Evolutionary conservation across 139 green algal genomes (phyloP).

Genomic region (Chlorella sp.): DNA sequence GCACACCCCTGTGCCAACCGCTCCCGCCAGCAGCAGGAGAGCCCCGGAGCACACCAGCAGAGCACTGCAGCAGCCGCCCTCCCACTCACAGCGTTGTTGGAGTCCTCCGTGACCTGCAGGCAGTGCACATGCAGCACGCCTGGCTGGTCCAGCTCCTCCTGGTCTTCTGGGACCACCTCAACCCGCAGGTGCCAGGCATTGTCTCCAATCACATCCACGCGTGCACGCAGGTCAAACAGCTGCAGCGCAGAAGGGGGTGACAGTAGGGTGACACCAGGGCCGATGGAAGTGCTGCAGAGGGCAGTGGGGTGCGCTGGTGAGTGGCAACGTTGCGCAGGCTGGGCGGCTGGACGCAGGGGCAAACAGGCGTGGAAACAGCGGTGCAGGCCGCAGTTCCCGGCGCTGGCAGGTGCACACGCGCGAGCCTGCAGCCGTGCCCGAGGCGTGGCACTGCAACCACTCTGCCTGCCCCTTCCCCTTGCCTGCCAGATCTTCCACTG

Average conservation of each 20-base stretch:
- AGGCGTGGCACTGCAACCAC: too few relatives aligned
- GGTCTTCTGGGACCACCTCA: conserved; percentile 77
- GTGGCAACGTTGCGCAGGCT: not conserved
- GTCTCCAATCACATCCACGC: conserved; percentile 71
- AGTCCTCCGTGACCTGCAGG: conserved; percentile 41
- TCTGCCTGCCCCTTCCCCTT: not conserved
- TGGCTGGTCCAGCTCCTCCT: conserved; percentile 51
- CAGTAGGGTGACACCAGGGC: not conserved
- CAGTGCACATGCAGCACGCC: conserved; percentile 41
- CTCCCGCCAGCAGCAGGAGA: not conserved
- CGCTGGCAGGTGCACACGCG: too few relatives aligned
- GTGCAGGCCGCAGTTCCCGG: not conserved
- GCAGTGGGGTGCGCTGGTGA: not conserved
- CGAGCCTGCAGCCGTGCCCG: too few relatives aligned
- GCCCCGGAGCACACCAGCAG: too few relatives aligned
- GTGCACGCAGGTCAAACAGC: conserved; percentile 58
- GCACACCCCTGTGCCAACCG: too few relatives aligned
- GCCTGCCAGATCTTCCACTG: conserved; percentile 36
- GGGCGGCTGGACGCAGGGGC: not conserved
- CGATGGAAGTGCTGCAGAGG: too few relatives aligned
- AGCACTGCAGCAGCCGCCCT: not conserved
- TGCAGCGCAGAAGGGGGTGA: not conserved
- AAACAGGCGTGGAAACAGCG: not conserved
- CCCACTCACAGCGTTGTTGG: conserved; percentile 14
- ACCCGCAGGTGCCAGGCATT: conserved; percentile 70